Percentiles rank a stretch among this genome's conserved stretches.
phyloP scores from a whole-genome alignment of 352 stramenopile genomes.

The Phytophthora colocasiae region DNA sequence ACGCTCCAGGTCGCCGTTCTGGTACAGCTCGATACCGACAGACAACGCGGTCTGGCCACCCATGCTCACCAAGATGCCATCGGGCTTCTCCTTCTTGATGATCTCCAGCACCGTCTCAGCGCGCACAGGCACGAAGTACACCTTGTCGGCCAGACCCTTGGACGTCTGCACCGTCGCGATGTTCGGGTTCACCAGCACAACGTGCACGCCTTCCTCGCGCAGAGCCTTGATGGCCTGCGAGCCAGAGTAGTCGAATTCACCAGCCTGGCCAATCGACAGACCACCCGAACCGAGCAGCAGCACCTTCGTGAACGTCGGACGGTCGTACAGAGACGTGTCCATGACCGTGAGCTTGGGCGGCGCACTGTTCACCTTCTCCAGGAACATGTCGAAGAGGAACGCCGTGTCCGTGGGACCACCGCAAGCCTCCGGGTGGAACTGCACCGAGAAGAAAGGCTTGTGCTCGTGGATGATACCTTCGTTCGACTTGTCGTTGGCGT shows the following conservation, averaged over 20 bases:
- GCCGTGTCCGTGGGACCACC: conserved; percentile 95
- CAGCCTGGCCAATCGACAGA: conserved; percentile 94
- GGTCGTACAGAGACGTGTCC: conserved; percentile 80
- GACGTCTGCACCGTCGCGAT: conserved; percentile 97
- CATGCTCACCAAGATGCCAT: conserved; percentile 99
- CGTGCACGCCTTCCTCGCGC: conserved; percentile 92
- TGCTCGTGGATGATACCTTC: conserved; percentile 96
- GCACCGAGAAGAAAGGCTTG: conserved; percentile 95
- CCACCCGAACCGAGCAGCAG: conserved; percentile 94
- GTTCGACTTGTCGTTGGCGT: conserved; percentile 97
- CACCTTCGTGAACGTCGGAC: conserved; percentile 91
- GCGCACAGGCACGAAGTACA: conserved; percentile 95
- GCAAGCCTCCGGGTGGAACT: conserved; percentile 96
- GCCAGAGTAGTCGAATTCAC: conserved; percentile 96
- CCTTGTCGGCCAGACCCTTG: conserved; percentile 90
- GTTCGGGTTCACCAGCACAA: conserved; percentile 97
- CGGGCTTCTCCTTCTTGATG: conserved; percentile 98
- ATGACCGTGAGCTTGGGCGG: conserved; percentile 84
- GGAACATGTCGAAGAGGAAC: conserved; percentile 97
- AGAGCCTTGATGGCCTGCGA: conserved; percentile 97
- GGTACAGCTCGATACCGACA: conserved; percentile 96
- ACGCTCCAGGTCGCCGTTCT: conserved; percentile 93
- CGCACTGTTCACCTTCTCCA: conserved; percentile 80
- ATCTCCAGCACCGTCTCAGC: conserved; percentile 91
- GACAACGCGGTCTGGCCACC: conserved; percentile 98